phyloP scores from a whole-genome alignment of 805 yeast species.

The Saccharomycopsis malanga region DNA sequence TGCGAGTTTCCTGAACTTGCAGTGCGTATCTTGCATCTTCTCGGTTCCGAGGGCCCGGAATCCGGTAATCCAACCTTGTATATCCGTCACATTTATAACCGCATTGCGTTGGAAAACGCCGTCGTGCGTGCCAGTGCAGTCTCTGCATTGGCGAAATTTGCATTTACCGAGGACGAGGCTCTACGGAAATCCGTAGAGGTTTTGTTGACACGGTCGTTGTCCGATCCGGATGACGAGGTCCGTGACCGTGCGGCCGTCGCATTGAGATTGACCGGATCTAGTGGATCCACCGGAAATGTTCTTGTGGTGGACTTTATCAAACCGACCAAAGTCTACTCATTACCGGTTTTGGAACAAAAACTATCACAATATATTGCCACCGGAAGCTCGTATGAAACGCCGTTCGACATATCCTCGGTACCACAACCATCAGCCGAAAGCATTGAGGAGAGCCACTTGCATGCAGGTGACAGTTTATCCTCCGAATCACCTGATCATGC shows the following conservation, averaged over 20 bases:
- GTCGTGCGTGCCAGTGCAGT: slow-evolving; percentile 95
- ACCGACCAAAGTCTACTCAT: slow-evolving; percentile 62
- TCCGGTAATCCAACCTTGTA: slow-evolving; percentile 81
- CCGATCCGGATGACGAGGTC: slow-evolving; percentile 91
- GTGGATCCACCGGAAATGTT: slow-evolving; percentile 27
- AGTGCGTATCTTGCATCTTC: slow-evolving; percentile 83
- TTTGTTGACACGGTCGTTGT: slow-evolving; percentile 73
- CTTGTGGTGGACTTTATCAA: slow-evolving; percentile 46
- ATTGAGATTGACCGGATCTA: slow-evolving; percentile 51
- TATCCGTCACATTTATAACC: slow-evolving; percentile 92
- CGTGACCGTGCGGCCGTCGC: slow-evolving; percentile 95
- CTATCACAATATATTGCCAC: slow-evolving; percentile 62
- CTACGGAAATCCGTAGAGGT: slow-evolving; percentile 65
- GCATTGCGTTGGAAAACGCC: slow-evolving; percentile 93
- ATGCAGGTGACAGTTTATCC: slow-evolving; percentile 18
- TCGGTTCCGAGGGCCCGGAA: slow-evolving; percentile 92
- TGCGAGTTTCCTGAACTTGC: slow-evolving; percentile 93
- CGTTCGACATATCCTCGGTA: slow-evolving; percentile 67
- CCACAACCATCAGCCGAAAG: slow-evolving; percentile 56
- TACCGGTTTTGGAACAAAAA: slow-evolving; percentile 71
- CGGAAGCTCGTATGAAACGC: slow-evolving; percentile 40
- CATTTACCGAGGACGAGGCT: slow-evolving; percentile 62
- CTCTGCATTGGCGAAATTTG: slow-evolving; percentile 85
- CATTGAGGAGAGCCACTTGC: slow-evolving; percentile 23
- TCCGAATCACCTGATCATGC: slow-evolving; percentile 27